Percentiles rank a stretch among this genome's conserved stretches.
Conservation (phyloP, 768 basidiomycete species). For the Tricholoma flavovirens region DNA sequence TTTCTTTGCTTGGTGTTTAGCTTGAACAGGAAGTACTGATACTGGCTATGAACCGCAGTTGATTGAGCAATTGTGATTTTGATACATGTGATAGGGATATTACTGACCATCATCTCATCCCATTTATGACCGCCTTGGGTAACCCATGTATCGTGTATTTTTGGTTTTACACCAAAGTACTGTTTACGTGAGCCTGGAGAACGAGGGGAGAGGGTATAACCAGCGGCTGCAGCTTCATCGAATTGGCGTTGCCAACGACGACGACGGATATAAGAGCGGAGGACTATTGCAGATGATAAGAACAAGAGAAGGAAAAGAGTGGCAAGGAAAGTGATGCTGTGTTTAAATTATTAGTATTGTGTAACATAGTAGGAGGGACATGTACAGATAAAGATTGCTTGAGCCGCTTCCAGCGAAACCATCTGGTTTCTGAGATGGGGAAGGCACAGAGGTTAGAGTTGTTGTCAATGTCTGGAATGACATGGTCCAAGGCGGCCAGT, state of each 20-base stretch:
- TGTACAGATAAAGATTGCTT: slow-evolving; percentile 43
- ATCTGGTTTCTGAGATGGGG: slow-evolving; percentile 8
- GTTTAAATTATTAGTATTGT: slow-evolving; percentile 5
- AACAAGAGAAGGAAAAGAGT: slow-evolving; percentile 63
- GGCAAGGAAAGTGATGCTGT: slow-evolving; percentile 69
- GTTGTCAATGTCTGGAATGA: not conserved
- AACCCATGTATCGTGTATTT: slow-evolving; percentile 43
- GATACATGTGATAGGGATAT: slow-evolving; percentile 10
- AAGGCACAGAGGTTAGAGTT: slow-evolving; percentile 12
- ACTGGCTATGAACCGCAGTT: slow-evolving; percentile 28
- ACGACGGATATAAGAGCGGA: slow-evolving; percentile 57
- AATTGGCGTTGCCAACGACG: slow-evolving; percentile 49
- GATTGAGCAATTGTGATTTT: too few species aligned
- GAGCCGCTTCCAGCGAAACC: slow-evolving; percentile 11
- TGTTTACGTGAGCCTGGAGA: slow-evolving; percentile 34
- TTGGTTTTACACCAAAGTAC: slow-evolving; percentile 44
- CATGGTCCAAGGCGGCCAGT: not conserved
- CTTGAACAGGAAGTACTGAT: slow-evolving; percentile 31
- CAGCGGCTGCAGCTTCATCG: slow-evolving; percentile 48
- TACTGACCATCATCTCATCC: slow-evolving; percentile 42
- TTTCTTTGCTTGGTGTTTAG: slow-evolving; percentile 26
- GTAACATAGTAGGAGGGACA: slow-evolving; percentile 7
- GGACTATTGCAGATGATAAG: slow-evolving; percentile 57
- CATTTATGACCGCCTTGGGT: slow-evolving; percentile 31
- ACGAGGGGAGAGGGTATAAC: slow-evolving; percentile 38